Conservation (phyloP, 495 filamentous ascomycete genomes). For the Aspergillus bertholletiae region DNA sequence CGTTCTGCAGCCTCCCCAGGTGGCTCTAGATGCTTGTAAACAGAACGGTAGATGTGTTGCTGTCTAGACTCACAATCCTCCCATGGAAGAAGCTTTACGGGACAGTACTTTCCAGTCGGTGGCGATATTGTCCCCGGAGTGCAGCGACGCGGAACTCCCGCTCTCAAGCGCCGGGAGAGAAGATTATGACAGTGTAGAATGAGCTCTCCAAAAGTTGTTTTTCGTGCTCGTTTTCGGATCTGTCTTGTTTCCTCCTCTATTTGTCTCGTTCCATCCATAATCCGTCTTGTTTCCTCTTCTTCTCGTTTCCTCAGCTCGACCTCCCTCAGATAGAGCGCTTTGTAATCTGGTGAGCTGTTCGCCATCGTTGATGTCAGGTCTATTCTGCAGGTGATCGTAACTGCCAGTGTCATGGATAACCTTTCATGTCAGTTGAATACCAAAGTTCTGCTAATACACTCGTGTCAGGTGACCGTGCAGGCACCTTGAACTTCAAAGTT, state of each 20-base stretch:
- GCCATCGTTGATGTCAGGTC: too few relatives aligned
- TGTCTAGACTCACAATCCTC: conserved; percentile 24
- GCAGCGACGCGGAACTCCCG: conserved; percentile 22
- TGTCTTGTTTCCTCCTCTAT: too few relatives aligned
- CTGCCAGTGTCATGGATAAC: too few relatives aligned
- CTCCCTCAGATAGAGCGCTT: conserved; percentile 1
- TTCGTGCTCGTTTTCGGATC: neutral
- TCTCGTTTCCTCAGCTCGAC: neutral
- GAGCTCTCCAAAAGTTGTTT: conserved; percentile 35
- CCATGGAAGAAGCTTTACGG: conserved; percentile 23
- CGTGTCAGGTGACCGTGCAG: too few relatives aligned
- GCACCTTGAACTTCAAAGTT: too few relatives aligned
- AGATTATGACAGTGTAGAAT: conserved; percentile 30
- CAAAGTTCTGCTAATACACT: too few relatives aligned
- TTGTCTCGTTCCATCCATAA: too few relatives aligned
- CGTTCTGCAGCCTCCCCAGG: conserved; percentile 9
- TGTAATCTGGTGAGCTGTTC: neutral
- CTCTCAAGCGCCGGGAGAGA: conserved; percentile 23
- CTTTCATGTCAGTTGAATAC: too few relatives aligned
- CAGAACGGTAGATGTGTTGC: conserved; percentile 24
- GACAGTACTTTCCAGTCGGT: conserved; percentile 30
- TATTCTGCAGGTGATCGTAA: too few relatives aligned
- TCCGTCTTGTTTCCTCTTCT: too few relatives aligned
- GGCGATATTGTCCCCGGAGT: conserved; percentile 27
- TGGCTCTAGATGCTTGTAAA: conserved; percentile 22